Conservation (phyloP, 176 grass and related monocot species). For the Sorghum bicolor region Sorghum_bicolor_NCBIv3 NC_012871.2:56148501-56149000, state of each 20-base stretch:
- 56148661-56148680: too few species aligned
- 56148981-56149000: not conserved
- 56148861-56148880: not conserved
- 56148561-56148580: conserved; percentile 76
- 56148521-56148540: conserved; percentile 88
- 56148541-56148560: conserved; percentile 86
- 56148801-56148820: not conserved
- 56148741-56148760: not conserved
- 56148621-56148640: not conserved
- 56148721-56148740: not conserved
- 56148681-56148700: not conserved
- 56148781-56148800: not conserved
- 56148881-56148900: not conserved
- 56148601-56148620: not conserved
- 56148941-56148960: conserved; percentile 1
- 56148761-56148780: not conserved
- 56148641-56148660: not conserved
- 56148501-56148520: conserved; percentile 87
- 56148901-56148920: not conserved
- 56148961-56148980: conserved; percentile 16
- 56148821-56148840: not conserved
- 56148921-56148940: not conserved
- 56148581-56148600: not conserved
- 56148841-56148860: not conserved
- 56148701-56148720: not conserved